A percentile compares a stretch with the other conserved stretches of the same genome.
phyloP scores from a whole-genome alignment of 1,139 yeast species.

The Geotrichum candidum region DNA sequence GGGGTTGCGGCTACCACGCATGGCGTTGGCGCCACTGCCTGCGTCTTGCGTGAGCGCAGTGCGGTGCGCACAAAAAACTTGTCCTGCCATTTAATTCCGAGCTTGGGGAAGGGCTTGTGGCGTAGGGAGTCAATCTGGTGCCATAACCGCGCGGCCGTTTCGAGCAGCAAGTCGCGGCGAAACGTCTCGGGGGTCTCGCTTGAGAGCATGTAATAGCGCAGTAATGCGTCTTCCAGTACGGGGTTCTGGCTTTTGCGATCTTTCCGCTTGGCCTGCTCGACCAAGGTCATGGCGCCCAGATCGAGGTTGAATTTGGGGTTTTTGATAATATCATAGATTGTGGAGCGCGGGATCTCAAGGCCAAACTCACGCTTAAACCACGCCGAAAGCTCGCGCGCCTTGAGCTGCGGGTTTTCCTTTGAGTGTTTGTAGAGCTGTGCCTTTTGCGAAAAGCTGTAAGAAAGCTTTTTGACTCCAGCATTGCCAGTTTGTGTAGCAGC shows the following conservation, averaged over 20 bases:
- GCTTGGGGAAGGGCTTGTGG: neutral
- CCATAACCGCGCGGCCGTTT: neutral
- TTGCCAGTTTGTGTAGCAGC: neutral
- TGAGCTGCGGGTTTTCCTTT: constrained; percentile 85
- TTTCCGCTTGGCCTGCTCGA: neutral
- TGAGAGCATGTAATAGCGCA: neutral
- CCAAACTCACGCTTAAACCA: neutral
- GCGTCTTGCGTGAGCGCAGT: neutral
- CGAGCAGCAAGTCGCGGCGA: neutral
- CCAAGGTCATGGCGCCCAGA: neutral
- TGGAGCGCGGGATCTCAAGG: neutral
- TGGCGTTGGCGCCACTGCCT: neutral
- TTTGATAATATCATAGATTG: neutral
- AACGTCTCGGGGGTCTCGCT: neutral
- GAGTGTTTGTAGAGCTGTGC: constrained; percentile 26
- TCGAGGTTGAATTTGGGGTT: neutral
- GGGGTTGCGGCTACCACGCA: neutral
- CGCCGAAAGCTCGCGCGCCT: constrained; percentile 57
- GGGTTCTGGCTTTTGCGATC: neutral
- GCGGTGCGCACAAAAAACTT: neutral
- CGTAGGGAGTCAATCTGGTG: neutral
- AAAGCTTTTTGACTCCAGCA: neutral
- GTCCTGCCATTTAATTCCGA: neutral
- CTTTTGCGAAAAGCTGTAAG: neutral
- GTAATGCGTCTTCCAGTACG: neutral